A percentile compares a stretch with the other conserved stretches of the same genome.
These are phyloP conservation scores for Musa itinerans DNA, from an alignment of 176 grass and related monocot genomes.

Conservation along the genomic window DNA sequence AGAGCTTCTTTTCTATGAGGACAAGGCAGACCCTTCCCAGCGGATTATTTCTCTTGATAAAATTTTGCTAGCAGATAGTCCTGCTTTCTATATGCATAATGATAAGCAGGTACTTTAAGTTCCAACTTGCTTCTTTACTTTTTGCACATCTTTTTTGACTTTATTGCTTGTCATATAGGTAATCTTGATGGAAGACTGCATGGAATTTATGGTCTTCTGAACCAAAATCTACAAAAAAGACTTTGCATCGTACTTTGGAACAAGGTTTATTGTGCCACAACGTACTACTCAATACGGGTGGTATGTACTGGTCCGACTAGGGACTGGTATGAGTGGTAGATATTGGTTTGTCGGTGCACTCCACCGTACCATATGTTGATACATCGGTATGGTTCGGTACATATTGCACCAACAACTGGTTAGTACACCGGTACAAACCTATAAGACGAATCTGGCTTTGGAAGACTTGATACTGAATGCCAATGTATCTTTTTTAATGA, in stretches of 20 bases:
- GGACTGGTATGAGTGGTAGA: too few species aligned
- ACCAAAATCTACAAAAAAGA: too few species aligned
- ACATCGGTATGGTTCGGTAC: too few species aligned
- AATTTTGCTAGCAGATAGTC: conserved; percentile 56
- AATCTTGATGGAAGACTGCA: background rate
- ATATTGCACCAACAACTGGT: too few species aligned
- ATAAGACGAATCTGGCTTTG: background rate
- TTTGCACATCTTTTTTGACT: background rate
- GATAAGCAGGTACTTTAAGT: conserved; percentile 62
- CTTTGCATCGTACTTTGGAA: too few species aligned
- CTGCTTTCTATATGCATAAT: conserved; percentile 62
- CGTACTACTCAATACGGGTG: too few species aligned
- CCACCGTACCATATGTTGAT: too few species aligned
- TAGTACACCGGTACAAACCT: too few species aligned
- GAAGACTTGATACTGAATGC: background rate
- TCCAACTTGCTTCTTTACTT: conserved; percentile 16
- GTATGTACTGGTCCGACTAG: too few species aligned
- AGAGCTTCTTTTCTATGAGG: conserved; percentile 77
- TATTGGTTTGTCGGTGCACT: too few species aligned
- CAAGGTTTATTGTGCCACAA: too few species aligned
- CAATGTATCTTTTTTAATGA: background rate
- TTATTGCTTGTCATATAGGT: background rate
- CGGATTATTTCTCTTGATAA: conserved; percentile 63
- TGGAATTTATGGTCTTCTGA: background rate
- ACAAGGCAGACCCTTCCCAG: conserved; percentile 48